Evolutionary conservation across 2,329 filamentous ascomycete species (phyloP).

Genomic region (Orbilia oligospora): DNA sequence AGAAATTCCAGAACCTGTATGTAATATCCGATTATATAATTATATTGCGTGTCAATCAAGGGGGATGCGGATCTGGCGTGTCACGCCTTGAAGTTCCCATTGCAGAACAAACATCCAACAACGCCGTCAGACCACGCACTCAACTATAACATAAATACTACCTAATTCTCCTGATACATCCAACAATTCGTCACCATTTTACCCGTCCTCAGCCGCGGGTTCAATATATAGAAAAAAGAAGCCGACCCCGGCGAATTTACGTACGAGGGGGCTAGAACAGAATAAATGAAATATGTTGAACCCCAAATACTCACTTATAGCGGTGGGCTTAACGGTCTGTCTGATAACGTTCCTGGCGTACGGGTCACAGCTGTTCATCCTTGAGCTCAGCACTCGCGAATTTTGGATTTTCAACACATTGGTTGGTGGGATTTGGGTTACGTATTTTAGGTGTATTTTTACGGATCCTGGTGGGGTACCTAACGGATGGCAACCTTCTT

Average conservation of each 20-base stretch:
- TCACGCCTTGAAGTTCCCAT: not conserved
- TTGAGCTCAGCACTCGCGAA: slow-evolving; percentile 73
- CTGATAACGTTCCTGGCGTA: slow-evolving; percentile 80
- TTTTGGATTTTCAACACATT: slow-evolving; percentile 77
- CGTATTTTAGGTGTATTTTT: slow-evolving; percentile 74
- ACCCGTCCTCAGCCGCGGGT: not conserved
- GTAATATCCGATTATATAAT: no score
- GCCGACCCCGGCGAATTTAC: not conserved
- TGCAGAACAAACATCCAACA: slow-evolving; percentile 9
- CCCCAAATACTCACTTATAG: slow-evolving; percentile 70
- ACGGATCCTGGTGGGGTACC: slow-evolving; percentile 71
- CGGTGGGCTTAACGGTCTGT: slow-evolving; percentile 77
- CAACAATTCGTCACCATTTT: slow-evolving; percentile 11
- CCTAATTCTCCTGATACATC: not conserved
- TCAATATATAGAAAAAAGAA: no score
- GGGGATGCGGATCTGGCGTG: not conserved
- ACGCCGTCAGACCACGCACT: slow-evolving; percentile 3
- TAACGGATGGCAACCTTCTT: slow-evolving; percentile 65
- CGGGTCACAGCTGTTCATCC: slow-evolving; percentile 79
- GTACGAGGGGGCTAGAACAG: not conserved
- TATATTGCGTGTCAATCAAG: slow-evolving; percentile 5
- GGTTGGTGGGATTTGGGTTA: slow-evolving; percentile 76
- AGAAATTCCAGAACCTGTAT: not conserved
- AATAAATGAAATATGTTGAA: slow-evolving; percentile 61
- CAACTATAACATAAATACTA: not conserved